Conservation (phyloP, 2,329 filamentous ascomycete genomes). For the Arthrinium phaeospermum region DNA sequence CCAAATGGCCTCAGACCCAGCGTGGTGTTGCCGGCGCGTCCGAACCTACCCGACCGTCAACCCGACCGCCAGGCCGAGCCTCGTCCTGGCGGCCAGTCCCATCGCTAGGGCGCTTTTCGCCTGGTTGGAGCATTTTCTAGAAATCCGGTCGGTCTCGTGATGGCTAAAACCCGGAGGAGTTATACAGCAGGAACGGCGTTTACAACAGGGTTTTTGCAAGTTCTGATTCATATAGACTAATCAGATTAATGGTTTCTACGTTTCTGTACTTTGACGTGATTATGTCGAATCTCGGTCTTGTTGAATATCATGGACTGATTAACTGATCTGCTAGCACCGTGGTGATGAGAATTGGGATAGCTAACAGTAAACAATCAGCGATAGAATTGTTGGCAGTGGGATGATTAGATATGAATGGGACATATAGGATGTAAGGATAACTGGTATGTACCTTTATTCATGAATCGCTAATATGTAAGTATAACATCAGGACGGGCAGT, state of each 20-base stretch:
- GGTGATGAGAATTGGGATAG: neutral
- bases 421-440: neutral
- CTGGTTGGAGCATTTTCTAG: neutral
- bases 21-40: neutral
- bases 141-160: neutral
- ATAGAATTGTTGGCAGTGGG: too few relatives aligned
- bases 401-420: neutral
- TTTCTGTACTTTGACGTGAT: neutral
- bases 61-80: neutral
- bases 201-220: neutral
- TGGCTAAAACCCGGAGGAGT: neutral
- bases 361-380: neutral
- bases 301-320: neutral
- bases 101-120: neutral
- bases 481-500: neutral
- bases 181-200: conserved; percentile 8
- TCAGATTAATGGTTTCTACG: neutral
- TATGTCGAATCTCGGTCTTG: neutral
- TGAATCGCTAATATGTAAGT: neutral
- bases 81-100: neutral
- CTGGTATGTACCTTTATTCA: neutral
- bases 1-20: neutral
- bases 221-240: conserved; percentile 13
- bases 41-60: neutral
- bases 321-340: neutral